Conservation (phyloP, 2,329 filamentous ascomycete species). For the Fusarium cyanostomum region DNA sequence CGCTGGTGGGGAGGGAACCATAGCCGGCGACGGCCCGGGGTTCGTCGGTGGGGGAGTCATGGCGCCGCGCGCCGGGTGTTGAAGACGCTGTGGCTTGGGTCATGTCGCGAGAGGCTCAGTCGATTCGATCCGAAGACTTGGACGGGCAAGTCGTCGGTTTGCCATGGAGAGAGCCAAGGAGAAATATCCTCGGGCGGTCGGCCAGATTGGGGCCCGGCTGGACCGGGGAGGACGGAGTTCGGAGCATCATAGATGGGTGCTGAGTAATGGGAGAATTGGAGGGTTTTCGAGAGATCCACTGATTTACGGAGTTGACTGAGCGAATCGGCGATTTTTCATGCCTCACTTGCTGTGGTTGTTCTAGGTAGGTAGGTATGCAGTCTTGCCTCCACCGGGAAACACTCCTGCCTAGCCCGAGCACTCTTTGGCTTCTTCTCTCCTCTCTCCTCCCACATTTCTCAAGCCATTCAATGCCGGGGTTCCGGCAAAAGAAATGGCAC, state of each 20-base stretch:
- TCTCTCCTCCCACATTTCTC: no score
- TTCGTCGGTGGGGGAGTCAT: neutral
- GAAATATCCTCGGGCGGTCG: slow-evolving; percentile 22
- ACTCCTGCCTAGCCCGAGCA: no score
- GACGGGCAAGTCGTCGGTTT: neutral
- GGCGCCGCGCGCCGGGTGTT: neutral
- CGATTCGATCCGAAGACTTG: neutral
- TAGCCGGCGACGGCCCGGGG: slow-evolving; percentile 4
- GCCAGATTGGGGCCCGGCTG: neutral
- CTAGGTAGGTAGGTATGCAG: no score
- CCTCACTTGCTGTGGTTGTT: no score
- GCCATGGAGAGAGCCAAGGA: neutral
- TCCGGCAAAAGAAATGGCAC: no score
- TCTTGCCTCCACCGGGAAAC: no score
- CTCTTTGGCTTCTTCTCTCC: no score
- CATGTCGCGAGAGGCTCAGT: neutral
- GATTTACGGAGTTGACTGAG: slow-evolving; percentile 15
- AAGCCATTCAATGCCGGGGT: no score
- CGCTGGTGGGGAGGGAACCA: slow-evolving; percentile 12
- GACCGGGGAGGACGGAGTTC: neutral
- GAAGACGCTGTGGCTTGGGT: neutral
- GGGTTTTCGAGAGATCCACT: neutral
- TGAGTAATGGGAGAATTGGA: slow-evolving; percentile 20
- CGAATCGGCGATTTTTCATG: slow-evolving; percentile 12
- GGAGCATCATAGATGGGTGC: slow-evolving; percentile 22